A percentile compares a stretch with the other conserved stretches of the same genome.
phyloP scores from a whole-genome alignment of 306 rosid genomes.

The Pueraria montana region DNA sequence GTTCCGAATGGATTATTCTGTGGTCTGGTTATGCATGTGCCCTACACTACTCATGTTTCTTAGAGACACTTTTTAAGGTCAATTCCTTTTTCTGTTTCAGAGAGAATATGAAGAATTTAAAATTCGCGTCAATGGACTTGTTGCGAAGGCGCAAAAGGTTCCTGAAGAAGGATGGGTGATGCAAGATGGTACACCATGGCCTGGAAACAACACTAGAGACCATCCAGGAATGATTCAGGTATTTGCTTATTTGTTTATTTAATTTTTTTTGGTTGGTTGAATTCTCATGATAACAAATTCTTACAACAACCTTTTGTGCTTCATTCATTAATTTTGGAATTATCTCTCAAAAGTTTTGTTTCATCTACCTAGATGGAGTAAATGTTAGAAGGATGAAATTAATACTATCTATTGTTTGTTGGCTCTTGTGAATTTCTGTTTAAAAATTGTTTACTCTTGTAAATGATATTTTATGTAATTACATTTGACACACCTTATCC shows the following conservation, averaged over 20 bases:
- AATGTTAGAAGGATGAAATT: constrained; percentile 13
- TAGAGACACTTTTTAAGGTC: constrained; percentile 23
- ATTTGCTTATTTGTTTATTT: constrained; percentile 26
- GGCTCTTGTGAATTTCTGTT: neutral
- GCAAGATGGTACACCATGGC: constrained; percentile 99
- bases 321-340: constrained; percentile 9
- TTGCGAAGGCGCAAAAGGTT: constrained; percentile 78
- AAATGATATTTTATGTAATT: constrained; percentile 17
- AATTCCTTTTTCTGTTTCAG: constrained; percentile 50
- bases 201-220: constrained; percentile 94
- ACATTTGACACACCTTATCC: constrained; percentile 6
- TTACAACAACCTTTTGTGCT: constrained; percentile 28
- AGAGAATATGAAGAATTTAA: constrained; percentile 95
- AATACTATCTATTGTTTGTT: neutral
- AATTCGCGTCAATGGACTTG: constrained; percentile 81
- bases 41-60: neutral
- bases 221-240: constrained; percentile 99
- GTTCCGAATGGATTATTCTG: constrained; percentile 12
- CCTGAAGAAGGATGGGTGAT: constrained; percentile 96
- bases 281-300: constrained; percentile 22
- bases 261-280: constrained; percentile 36
- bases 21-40: neutral
- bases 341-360: neutral
- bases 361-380: constrained; percentile 32
- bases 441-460: neutral